Base-by-base conservation (phyloP, 352 stramenopile genomes). In the Phytophthora brassicae region DNA sequence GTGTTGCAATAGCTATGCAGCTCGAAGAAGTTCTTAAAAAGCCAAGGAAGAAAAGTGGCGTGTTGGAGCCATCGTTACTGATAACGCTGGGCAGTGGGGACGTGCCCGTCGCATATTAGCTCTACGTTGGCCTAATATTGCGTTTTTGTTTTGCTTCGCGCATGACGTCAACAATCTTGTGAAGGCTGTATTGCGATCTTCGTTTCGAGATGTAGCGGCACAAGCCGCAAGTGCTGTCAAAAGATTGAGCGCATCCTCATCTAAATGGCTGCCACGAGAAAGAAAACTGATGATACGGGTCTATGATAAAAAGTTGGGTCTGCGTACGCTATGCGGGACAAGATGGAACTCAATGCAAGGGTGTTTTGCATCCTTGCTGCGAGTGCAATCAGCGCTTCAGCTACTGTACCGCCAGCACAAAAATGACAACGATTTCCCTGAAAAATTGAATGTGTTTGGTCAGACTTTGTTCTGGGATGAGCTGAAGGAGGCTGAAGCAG, bases 151-250 rank as follows among this genome's bases (percentile, higher is more conserved):
- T 29, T 58, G 24, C 17, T 58, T 58, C 20, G 51, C 39, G 3
- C 39, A 58, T 19, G 51, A 44, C 11, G 1, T 58, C 13, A 50
- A 49, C n/a, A 58, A 58, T 28, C 13, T 58, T 17, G 39, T 50
- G 1, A 50, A 49, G 24, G 8, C 51, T 12, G 39, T 58, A 4
- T 17, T 58, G 26, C 41, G 28, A 17, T 44, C 51, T 19, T 48
- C n/a, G 1, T 58, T 47, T 9, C 11, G 12, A 22, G 20, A 50
- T 3, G 51, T 58, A 7, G 23, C 51, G 2, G 19, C 23, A 7
- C 24, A 23, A 6, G 51, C 35, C 9, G 41, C 26, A 33, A 48
- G 17, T 3, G 39, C 38, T 3, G n/a, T 50, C 38, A 26, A 58
- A n/a, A 50, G 24, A 2, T 29, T 49, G 12, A 58, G 50, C 24